These are phyloP conservation scores for Tetradesmus lagerheimii DNA, from an alignment of 139 green algal genomes.

Conservation along the genomic window DNA sequence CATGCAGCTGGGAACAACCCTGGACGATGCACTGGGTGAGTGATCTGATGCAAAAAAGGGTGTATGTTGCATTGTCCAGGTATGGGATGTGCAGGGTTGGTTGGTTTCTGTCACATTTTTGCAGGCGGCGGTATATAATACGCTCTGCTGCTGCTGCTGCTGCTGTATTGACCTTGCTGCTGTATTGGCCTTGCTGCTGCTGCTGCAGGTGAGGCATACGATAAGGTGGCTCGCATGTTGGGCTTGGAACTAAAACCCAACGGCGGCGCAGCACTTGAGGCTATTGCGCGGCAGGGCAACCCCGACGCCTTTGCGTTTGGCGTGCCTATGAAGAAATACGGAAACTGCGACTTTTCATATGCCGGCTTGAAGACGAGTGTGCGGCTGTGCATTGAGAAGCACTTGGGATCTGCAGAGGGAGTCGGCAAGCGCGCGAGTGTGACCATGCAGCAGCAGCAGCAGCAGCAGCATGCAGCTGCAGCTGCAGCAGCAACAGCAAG, in stretches of 20 bases:
- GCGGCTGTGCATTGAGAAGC: constrained; percentile 71
- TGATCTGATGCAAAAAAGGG: too few species aligned
- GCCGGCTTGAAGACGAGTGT: constrained; percentile 96
- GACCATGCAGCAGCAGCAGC: constrained; percentile 15
- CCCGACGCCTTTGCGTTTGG: constrained; percentile 70
- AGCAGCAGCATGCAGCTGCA: constrained; percentile 25
- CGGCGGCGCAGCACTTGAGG: constrained; percentile 88
- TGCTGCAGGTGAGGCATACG: constrained; percentile 89
- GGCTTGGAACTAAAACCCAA: constrained; percentile 84
- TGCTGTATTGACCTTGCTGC: too few species aligned
- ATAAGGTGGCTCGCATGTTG: constrained; percentile 97
- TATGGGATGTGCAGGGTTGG: too few species aligned
- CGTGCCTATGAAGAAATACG: constrained; percentile 81
- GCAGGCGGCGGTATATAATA: too few species aligned
- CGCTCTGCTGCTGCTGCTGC: not conserved
- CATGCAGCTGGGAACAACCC: constrained; percentile 89
- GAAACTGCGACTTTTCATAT: constrained; percentile 96
- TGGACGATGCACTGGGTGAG: constrained; percentile 95
- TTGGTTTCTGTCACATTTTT: too few species aligned
- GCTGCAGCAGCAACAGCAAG: constrained; percentile 17
- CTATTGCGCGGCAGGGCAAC: constrained; percentile 77
- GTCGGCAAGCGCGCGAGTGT: not conserved
- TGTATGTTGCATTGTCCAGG: too few species aligned
- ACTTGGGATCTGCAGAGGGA: constrained; percentile 42
- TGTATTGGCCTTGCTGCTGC: not conserved